phyloP scores from a whole-genome alignment of 2,329 filamentous ascomycete species.

The Corinectria fuckeliana region DNA sequence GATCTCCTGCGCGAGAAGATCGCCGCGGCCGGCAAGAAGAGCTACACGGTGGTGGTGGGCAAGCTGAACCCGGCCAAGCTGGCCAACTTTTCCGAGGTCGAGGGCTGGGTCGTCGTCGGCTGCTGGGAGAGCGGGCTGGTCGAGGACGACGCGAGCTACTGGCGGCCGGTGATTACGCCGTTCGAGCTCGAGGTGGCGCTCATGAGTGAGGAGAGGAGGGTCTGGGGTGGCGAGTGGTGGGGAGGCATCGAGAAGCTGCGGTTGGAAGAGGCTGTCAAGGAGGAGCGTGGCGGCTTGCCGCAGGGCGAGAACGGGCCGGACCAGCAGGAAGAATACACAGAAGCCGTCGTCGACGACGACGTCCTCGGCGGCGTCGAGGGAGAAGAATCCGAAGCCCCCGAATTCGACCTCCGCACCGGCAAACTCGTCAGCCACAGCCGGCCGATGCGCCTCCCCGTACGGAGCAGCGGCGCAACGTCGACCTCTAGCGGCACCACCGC shows the following conservation, averaged over 20 bases:
- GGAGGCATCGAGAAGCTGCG: conserved; percentile 80
- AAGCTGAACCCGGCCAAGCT: conserved; percentile 96
- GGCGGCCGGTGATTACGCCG: conserved; percentile 88
- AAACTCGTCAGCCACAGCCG: conserved; percentile 79
- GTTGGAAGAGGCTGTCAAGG: conserved; percentile 42
- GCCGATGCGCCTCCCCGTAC: conserved; percentile 66
- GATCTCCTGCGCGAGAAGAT: conserved; percentile 76
- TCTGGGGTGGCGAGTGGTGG: conserved; percentile 91
- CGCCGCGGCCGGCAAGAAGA: conserved; percentile 84
- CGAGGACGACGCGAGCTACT: conserved; percentile 83
- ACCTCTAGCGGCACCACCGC: conserved; percentile 23
- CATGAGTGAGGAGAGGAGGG: conserved; percentile 73
- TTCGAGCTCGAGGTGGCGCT: conserved; percentile 88
- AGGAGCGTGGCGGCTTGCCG: conserved; percentile 25
- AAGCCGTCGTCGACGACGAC: conserved; percentile 37
- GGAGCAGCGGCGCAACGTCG: conserved; percentile 17
- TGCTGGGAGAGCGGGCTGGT: conserved; percentile 97
- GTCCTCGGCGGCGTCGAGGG: conserved; percentile 58
- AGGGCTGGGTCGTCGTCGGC: conserved; percentile 95
- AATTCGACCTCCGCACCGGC: conserved; percentile 91
- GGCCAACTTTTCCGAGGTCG: conserved; percentile 94
- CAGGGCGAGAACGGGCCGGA: conserved; percentile 18
- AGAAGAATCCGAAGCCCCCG: conserved; percentile 80
- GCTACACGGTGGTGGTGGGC: conserved; percentile 94
- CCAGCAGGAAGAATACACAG: conserved; percentile 33